Conservation (phyloP, 129 eudicot genomes). For the Helichrysum umbraculigerum region DNA sequence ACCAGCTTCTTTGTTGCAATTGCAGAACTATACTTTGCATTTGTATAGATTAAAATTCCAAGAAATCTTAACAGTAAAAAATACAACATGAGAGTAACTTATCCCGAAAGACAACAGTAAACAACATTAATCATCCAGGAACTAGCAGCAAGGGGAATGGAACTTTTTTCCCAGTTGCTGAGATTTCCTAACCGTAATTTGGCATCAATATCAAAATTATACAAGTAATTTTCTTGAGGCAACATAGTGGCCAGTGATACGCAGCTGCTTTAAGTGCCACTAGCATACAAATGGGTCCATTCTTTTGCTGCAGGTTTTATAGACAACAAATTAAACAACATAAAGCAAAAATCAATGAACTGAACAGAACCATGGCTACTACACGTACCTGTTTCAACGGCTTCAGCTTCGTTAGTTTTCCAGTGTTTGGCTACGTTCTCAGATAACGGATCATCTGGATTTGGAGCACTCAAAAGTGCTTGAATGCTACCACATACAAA, state of each 20-base stretch:
- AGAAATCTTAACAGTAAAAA: neutral
- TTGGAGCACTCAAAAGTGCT: conserved; percentile 98
- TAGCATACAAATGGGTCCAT: conserved; percentile 90
- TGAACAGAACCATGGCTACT: neutral
- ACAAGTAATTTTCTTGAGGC: conserved; percentile 1
- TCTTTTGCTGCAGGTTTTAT: conserved; percentile 68
- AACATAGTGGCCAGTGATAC: neutral
- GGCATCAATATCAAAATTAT: conserved; percentile 14
- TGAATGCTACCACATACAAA: conserved; percentile 56
- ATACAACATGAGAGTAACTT: conserved; percentile 1
- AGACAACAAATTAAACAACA: neutral
- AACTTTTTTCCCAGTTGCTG: conserved; percentile 6
- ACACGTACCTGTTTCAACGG: conserved; percentile 90
- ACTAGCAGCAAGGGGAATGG: neutral
- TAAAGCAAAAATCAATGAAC: neutral
- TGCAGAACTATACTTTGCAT: conserved; percentile 1
- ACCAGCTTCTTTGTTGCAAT: neutral
- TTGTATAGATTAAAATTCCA: neutral
- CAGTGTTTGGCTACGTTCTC: conserved; percentile 96
- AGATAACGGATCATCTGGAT: conserved; percentile 94
- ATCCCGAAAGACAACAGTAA: neutral
- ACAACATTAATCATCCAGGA: conserved; percentile 19
- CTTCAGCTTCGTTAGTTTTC: conserved; percentile 89
- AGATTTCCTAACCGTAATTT: conserved; percentile 3
- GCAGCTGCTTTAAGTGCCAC: conserved; percentile 50